A percentile compares a stretch with the other conserved stretches of the same genome.
Conservation (phyloP, 2,329 filamentous ascomycete genomes). For the Penicillium sp. region DNA sequence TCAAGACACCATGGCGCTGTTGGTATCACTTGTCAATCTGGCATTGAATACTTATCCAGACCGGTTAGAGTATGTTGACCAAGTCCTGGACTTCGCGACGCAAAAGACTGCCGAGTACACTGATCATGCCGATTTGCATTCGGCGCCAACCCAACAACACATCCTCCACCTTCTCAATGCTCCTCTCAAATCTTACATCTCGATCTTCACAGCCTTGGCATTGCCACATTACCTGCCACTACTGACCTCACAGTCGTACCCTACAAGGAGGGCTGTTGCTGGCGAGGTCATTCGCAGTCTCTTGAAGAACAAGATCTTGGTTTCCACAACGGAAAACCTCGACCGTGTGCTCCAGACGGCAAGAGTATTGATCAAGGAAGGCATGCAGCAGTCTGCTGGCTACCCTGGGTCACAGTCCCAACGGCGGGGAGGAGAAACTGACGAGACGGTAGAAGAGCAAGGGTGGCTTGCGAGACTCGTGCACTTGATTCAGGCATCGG, state of each 20-base stretch:
- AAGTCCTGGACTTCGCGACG: constrained; percentile 84
- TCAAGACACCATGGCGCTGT: constrained; percentile 87
- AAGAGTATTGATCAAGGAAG: constrained; percentile 90
- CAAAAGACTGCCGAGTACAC: constrained; percentile 83
- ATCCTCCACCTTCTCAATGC: constrained; percentile 86
- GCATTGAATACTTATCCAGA: constrained; percentile 95
- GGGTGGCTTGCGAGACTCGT: constrained; percentile 92
- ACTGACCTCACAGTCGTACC: constrained; percentile 86
- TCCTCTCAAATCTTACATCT: constrained; percentile 84
- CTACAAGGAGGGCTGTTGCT: constrained; percentile 84
- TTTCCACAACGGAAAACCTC: constrained; percentile 73
- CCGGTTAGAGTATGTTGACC: constrained; percentile 88
- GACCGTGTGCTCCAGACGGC: constrained; percentile 86
- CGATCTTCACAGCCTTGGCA: constrained; percentile 92
- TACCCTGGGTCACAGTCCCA: constrained; percentile 77
- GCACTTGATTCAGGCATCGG: constrained; percentile 75
- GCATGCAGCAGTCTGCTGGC: constrained; percentile 75
- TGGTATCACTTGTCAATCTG: constrained; percentile 91
- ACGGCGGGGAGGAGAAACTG: constrained; percentile 77
- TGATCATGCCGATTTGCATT: constrained; percentile 94
- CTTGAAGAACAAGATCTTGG: constrained; percentile 76
- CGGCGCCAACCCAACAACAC: constrained; percentile 79
- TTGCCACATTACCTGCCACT: constrained; percentile 89
- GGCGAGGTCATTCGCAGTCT: constrained; percentile 81
- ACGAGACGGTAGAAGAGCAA: constrained; percentile 97